phyloP scores from a whole-genome alignment of 2,329 filamentous ascomycete genomes.

The Colletotrichum chrysophilum region DNA sequence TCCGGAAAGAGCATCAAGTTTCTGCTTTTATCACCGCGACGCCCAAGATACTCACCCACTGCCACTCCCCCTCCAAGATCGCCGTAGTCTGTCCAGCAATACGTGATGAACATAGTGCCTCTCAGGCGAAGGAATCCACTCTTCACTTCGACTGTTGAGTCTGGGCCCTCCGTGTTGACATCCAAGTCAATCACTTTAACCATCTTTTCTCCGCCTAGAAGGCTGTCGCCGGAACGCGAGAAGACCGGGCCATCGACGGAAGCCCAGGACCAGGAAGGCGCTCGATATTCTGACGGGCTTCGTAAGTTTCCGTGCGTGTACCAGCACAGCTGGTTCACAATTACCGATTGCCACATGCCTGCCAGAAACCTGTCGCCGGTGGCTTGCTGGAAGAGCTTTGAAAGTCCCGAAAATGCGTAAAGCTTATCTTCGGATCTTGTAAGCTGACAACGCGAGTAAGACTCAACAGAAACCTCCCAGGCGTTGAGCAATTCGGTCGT shows the following conservation, averaged over 20 bases:
- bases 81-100: background rate
- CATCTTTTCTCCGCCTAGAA: background rate
- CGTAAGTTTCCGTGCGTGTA: background rate
- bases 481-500: background rate
- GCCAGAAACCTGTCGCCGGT: background rate
- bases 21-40: background rate
- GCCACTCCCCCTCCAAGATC: background rate
- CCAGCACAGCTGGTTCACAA: background rate
- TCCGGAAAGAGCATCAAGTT: background rate
- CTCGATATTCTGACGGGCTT: background rate
- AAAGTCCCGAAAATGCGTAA: background rate
- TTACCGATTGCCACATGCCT: background rate
- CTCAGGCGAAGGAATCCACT: background rate
- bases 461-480: background rate
- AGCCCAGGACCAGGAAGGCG: background rate
- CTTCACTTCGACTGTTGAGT: background rate
- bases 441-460: background rate
- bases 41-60: background rate
- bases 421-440: background rate
- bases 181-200: background rate
- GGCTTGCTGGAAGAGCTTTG: background rate
- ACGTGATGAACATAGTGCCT: background rate
- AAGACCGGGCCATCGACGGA: background rate
- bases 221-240: background rate
- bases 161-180: background rate